A percentile compares a stretch with the other conserved stretches of the same genome.
phyloP scores from a whole-genome alignment of 1,139 yeast genomes.

The Yamadazyma spencermartinsiae region DNA sequence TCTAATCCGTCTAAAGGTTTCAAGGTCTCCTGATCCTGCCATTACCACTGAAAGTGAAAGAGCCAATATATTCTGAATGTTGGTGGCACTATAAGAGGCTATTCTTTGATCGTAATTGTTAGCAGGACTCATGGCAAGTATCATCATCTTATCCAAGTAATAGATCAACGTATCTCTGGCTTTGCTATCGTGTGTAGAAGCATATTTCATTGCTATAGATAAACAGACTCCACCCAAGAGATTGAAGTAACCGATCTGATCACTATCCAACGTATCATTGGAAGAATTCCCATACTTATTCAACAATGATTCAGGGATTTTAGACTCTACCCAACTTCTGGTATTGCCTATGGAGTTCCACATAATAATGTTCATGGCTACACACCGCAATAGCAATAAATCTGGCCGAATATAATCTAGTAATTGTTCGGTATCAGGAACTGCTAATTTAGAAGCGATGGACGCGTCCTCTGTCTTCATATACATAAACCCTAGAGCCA shows the following conservation, averaged over 20 bases:
- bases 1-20: slow-evolving; percentile 70
- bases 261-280: slow-evolving; percentile 50
- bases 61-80: slow-evolving; percentile 60
- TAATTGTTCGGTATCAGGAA: slow-evolving; percentile 62
- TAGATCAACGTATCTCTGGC: slow-evolving; percentile 63
- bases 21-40: slow-evolving; percentile 92
- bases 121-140: slow-evolving; percentile 50
- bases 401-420: slow-evolving; percentile 83
- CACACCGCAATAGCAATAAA: slow-evolving; percentile 63
- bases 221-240: slow-evolving; percentile 75
- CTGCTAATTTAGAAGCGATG: slow-evolving; percentile 62
- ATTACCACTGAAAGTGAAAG: slow-evolving; percentile 70
- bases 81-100: slow-evolving; percentile 56
- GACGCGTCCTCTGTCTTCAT: slow-evolving; percentile 62
- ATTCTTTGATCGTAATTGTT: slow-evolving; percentile 60
- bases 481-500: slow-evolving; percentile 76
- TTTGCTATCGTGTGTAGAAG: slow-evolving; percentile 60
- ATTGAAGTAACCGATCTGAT: slow-evolving; percentile 63
- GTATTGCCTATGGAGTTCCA: slow-evolving; percentile 67
- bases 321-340: slow-evolving; percentile 59
- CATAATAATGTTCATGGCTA: slow-evolving; percentile 70
- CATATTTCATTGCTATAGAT: slow-evolving; percentile 73
- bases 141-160: slow-evolving; percentile 61
- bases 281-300: slow-evolving; percentile 24
- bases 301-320: slow-evolving; percentile 50